phyloP scores from a whole-genome alignment of 2,329 filamentous ascomycete species.

The Xylaria sp. region DNA sequence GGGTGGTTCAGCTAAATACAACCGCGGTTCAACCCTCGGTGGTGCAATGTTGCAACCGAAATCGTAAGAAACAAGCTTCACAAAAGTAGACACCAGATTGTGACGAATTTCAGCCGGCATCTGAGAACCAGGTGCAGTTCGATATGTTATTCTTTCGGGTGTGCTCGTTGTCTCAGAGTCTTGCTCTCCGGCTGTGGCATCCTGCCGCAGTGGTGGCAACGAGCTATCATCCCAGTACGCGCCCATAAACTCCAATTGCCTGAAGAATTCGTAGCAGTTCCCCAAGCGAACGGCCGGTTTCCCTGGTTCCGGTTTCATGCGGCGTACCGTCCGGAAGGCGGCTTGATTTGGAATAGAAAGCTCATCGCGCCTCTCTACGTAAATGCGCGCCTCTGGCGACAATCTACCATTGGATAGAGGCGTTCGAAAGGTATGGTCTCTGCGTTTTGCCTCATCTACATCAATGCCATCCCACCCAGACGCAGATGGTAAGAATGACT shows the following conservation, averaged over 20 bases:
- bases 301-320: constrained; percentile 65
- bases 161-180: constrained; percentile 26
- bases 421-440: constrained; percentile 60
- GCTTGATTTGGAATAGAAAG: constrained; percentile 66
- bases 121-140: constrained; percentile 62
- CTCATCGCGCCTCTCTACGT: constrained; percentile 68
- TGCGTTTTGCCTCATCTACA: constrained; percentile 60
- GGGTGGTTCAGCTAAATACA: constrained; percentile 60
- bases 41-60: constrained; percentile 71
- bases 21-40: constrained; percentile 67
- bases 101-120: constrained; percentile 70
- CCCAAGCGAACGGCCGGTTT: constrained; percentile 66
- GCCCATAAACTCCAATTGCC: constrained; percentile 68
- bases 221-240: constrained; percentile 72
- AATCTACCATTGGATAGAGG: constrained; percentile 64
- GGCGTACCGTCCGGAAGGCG: constrained; percentile 70
- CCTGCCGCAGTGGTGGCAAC: constrained; percentile 39
- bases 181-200: constrained; percentile 34
- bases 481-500: constrained; percentile 64
- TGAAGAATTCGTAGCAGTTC: constrained; percentile 74
- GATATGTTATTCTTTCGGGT: constrained; percentile 50
- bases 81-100: constrained; percentile 66
- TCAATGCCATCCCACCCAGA: constrained; percentile 62
- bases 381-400: constrained; percentile 68
- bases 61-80: constrained; percentile 73